These are phyloP conservation scores for Terana coerulea DNA, from an alignment of 768 basidiomycete species.

Conservation along the genomic window DNA sequence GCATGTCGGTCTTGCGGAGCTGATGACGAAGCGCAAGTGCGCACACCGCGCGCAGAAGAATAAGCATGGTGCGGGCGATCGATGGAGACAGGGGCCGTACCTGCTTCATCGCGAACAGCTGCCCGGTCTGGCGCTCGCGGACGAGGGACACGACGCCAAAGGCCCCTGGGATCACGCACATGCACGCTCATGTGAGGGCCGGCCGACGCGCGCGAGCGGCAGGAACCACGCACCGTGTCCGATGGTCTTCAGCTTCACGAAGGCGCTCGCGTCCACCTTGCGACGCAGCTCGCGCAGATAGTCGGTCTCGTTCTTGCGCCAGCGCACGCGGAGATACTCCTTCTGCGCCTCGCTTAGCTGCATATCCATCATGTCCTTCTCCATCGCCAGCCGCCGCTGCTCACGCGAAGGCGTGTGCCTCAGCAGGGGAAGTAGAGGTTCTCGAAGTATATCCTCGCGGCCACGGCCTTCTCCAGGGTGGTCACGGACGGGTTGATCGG, in stretches of 20 bases:
- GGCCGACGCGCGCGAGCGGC: conserved; percentile 20
- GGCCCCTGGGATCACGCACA: conserved; percentile 56
- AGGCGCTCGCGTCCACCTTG: conserved; percentile 81
- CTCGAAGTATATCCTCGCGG: conserved; percentile 92
- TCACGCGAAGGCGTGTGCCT: conserved; percentile 85
- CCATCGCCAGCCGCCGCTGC: conserved; percentile 81
- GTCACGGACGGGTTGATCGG: conserved; percentile 81
- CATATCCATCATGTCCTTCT: conserved; percentile 79
- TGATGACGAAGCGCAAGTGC: conserved; percentile 30
- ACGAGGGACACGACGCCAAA: conserved; percentile 97
- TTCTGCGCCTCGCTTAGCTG: conserved; percentile 68
- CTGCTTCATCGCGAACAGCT: conserved; percentile 96
- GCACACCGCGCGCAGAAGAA: conserved; percentile 15
- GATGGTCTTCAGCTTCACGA: conserved; percentile 88
- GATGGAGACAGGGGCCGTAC: conserved; percentile 34
- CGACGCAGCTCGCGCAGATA: conserved; percentile 81
- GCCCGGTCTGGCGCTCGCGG: conserved; percentile 71
- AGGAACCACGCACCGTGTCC: conserved; percentile 67
- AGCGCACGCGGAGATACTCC: conserved; percentile 64
- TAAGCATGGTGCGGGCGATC: conserved; percentile 1
- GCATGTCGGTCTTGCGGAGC: conserved; percentile 89
- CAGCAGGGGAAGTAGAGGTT: conserved; percentile 85
- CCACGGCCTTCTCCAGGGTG: conserved; percentile 91
- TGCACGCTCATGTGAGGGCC: conserved; percentile 9
- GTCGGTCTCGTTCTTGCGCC: conserved; percentile 86